Evolutionary conservation across 164 flowering plant species (phyloP).

Genomic region (Vitis rotundifolia): DNA sequence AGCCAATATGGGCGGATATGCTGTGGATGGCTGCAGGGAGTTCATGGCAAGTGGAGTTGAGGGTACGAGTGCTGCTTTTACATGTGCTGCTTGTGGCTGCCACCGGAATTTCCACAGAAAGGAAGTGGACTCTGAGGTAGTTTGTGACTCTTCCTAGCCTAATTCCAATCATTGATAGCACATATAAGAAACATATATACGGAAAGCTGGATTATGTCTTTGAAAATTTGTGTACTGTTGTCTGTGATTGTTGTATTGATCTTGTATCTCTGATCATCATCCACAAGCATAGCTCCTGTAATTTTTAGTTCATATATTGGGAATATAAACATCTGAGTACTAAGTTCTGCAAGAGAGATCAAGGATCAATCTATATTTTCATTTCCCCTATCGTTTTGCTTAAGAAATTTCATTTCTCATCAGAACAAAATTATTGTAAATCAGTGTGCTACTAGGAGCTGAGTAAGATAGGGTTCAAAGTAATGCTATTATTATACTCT

Average conservation of each 20-base stretch:
- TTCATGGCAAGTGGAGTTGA: constrained; percentile 50
- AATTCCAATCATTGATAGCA: constrained; percentile 9
- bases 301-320: no score
- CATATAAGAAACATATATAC: background rate
- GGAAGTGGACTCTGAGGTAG: constrained; percentile 40
- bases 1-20: constrained; percentile 47
- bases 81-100: constrained; percentile 56
- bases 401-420: no score
- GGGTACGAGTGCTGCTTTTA: constrained; percentile 28
- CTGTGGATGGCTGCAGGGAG: constrained; percentile 55
- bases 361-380: no score
- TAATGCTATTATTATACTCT: no score
- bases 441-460: no score
- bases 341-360: no score
- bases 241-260: background rate
- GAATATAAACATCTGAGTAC: no score
- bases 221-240: constrained; percentile 1
- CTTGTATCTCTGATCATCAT: background rate
- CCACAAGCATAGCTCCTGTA: no score
- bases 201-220: background rate
- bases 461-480: no score
- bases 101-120: constrained; percentile 48
- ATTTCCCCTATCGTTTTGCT: no score
- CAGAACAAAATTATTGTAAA: no score
- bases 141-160: constrained; percentile 38